Evolutionary conservation across 306 rosid species (phyloP).

Genomic region (Lablab purpureus): DNA sequence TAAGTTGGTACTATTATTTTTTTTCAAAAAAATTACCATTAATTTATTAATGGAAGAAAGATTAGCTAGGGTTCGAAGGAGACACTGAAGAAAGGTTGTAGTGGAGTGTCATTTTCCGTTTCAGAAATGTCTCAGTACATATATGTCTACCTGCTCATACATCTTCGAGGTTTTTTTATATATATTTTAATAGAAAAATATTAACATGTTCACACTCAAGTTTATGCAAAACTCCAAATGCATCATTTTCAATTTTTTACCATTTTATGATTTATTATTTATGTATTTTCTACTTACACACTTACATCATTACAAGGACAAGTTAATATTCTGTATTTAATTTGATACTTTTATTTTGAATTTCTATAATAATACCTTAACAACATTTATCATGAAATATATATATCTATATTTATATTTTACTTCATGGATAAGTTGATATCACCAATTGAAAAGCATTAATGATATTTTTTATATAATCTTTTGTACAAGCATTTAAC

Average conservation of each 20-base stretch:
- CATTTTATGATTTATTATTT: background rate
- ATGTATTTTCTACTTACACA: background rate
- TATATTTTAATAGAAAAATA: slow-evolving; percentile 14
- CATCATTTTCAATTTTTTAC: background rate
- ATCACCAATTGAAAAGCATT: background rate
- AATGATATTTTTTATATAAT: background rate
- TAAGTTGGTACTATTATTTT: background rate
- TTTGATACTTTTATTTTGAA: background rate
- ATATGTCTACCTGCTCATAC: slow-evolving; percentile 55
- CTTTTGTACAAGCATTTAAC: background rate
- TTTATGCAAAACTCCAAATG: background rate
- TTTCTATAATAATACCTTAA: background rate
- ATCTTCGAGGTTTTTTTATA: slow-evolving; percentile 54
- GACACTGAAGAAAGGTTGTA: slow-evolving; percentile 57
- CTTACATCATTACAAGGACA: background rate
- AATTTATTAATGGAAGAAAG: slow-evolving; percentile 38
- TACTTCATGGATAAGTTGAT: background rate
- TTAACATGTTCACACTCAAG: slow-evolving; percentile 26
- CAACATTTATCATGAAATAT: background rate
- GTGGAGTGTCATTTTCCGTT: slow-evolving; percentile 84
- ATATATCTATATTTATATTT: background rate
- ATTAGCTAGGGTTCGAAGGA: slow-evolving; percentile 47
- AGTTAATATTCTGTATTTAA: background rate
- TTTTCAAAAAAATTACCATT: background rate
- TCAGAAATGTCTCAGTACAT: slow-evolving; percentile 60